Evolutionary conservation across 1,284 basidiomycete genomes (phyloP).

Genomic region (Cutaneotrichosporon cyanovorans): DNA sequence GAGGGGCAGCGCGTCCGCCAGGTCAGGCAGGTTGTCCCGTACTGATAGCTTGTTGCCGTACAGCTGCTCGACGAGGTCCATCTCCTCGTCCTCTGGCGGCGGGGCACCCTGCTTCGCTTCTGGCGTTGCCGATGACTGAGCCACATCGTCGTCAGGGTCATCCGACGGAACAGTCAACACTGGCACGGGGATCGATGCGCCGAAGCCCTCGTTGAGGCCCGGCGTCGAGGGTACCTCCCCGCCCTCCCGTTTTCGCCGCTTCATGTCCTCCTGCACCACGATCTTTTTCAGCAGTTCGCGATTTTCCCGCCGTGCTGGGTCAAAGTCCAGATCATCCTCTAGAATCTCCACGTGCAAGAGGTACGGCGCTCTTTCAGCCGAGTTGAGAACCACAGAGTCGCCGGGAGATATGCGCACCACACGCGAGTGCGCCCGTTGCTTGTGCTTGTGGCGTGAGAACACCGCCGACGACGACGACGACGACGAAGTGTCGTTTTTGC

Average conservation of each 20-base stretch:
- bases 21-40: constrained; percentile 59
- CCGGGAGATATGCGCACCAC: constrained; percentile 96
- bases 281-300: constrained; percentile 78
- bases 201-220: constrained; percentile 12
- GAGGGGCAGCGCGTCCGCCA: constrained; percentile 71
- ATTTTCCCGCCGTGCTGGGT: constrained; percentile 75
- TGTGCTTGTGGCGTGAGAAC: constrained; percentile 1
- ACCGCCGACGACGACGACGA: not conserved
- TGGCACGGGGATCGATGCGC: constrained; percentile 21
- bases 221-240: constrained; percentile 9
- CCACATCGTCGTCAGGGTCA: not conserved
- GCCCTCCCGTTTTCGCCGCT: constrained; percentile 36
- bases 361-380: constrained; percentile 91
- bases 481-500: not conserved
- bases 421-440: constrained; percentile 71
- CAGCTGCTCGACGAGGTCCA: constrained; percentile 88
- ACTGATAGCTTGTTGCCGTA: constrained; percentile 71
- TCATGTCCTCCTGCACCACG: constrained; percentile 59
- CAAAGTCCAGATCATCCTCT: constrained; percentile 86
- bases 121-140: not conserved
- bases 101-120: not conserved
- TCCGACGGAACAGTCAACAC: not conserved
- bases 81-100: constrained; percentile 59
- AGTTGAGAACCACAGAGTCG: constrained; percentile 96
- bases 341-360: constrained; percentile 89